These are phyloP conservation scores for Geotrichum reessii DNA, from an alignment of 1,139 yeast species.

Conservation along the genomic window DNA sequence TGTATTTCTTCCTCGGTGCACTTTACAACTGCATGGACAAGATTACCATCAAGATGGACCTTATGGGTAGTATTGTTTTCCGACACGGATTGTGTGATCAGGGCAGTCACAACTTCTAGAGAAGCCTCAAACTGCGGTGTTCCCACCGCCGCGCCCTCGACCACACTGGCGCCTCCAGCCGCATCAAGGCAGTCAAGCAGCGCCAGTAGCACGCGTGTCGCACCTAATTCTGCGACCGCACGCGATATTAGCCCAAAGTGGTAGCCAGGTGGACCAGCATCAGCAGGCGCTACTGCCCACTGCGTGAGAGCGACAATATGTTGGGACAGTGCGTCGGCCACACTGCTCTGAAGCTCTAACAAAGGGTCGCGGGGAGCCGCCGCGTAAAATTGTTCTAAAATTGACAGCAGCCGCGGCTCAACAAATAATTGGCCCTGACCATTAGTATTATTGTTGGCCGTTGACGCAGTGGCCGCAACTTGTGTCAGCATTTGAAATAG, in stretches of 20 bases:
- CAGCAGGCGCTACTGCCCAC: conserved; percentile 27
- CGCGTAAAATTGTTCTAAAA: conserved; percentile 15
- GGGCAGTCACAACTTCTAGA: conserved; percentile 25
- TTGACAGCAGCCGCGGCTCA: conserved; percentile 15
- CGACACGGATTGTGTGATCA: conserved; percentile 16
- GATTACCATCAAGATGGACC: conserved; percentile 9
- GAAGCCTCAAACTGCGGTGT: conserved; percentile 24
- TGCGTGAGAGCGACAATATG: conserved; percentile 25
- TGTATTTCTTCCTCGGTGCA: conserved; percentile 16
- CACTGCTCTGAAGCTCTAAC: not conserved
- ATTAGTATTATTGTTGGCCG: not conserved
- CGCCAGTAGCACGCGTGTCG: conserved; percentile 39
- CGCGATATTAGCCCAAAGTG: conserved; percentile 51
- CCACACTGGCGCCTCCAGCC: conserved; percentile 13
- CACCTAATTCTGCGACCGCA: conserved; percentile 48
- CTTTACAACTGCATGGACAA: conserved; percentile 6
- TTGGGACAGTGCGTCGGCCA: conserved; percentile 23
- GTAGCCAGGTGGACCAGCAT: conserved; percentile 29
- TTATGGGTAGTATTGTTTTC: not conserved
- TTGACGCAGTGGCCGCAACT: conserved; percentile 18
- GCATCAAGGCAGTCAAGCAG: conserved; percentile 28
- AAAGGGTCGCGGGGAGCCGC: conserved; percentile 2
- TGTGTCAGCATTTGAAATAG: conserved; percentile 25
- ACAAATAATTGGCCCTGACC: conserved; percentile 12
- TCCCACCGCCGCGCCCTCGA: conserved; percentile 20